Conservation (phyloP, 352 stramenopile species). For the Pythium aquatile region DNA sequence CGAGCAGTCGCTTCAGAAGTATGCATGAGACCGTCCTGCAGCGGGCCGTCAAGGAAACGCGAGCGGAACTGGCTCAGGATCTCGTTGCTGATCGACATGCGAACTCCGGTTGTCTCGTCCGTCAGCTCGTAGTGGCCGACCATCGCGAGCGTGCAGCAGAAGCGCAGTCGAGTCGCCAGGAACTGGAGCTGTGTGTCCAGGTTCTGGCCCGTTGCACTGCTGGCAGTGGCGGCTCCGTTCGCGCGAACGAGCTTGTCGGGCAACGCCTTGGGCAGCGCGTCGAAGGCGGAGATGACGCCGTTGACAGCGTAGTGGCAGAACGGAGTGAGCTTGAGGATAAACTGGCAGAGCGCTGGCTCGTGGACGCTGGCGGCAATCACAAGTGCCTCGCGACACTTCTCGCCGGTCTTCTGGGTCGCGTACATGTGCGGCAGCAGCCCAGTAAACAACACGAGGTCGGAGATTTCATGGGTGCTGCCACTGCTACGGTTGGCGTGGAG, state of each 20-base stretch:
- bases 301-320: slow-evolving; percentile 89
- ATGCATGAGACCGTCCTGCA: slow-evolving; percentile 66
- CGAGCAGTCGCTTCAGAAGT: slow-evolving; percentile 65
- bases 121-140: slow-evolving; percentile 71
- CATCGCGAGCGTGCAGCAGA: slow-evolving; percentile 84
- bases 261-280: slow-evolving; percentile 72
- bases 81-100: slow-evolving; percentile 71
- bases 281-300: slow-evolving; percentile 79
- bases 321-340: slow-evolving; percentile 82
- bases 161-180: slow-evolving; percentile 67
- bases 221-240: not conserved
- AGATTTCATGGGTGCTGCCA: slow-evolving; percentile 39
- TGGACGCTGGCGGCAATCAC: slow-evolving; percentile 78
- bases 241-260: slow-evolving; percentile 26
- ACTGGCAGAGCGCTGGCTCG: slow-evolving; percentile 72
- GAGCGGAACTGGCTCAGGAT: slow-evolving; percentile 67
- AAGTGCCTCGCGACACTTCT: slow-evolving; percentile 82
- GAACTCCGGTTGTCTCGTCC: slow-evolving; percentile 41
- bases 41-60: slow-evolving; percentile 65
- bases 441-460: slow-evolving; percentile 82
- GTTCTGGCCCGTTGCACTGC: not conserved
- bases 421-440: slow-evolving; percentile 86
- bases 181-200: slow-evolving; percentile 39
- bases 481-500: slow-evolving; percentile 53
- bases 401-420: slow-evolving; percentile 66